phyloP scores from a whole-genome alignment of 192 early-diverging fungal species.

The Gaertneriomyces semiglobifer region DNA sequence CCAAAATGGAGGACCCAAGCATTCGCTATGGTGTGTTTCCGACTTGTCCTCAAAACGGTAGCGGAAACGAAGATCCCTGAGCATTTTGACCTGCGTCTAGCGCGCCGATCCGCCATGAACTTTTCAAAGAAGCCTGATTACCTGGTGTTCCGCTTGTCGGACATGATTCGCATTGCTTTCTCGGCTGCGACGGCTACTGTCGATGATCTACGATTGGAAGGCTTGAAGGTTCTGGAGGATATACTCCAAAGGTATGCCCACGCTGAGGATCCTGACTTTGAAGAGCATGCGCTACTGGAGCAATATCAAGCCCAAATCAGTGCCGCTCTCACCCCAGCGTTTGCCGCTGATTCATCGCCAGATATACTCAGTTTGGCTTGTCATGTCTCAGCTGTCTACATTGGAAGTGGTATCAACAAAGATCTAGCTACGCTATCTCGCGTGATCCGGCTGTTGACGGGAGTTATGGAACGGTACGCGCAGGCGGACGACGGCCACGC shows the following conservation, averaged over 20 bases:
- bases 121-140: conserved; percentile 51
- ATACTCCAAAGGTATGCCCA: conserved; percentile 70
- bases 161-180: conserved; percentile 88
- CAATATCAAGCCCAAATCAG: conserved; percentile 94
- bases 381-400: conserved; percentile 75
- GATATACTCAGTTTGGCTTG: conserved; percentile 74
- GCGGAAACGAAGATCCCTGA: conserved; percentile 50
- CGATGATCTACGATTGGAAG: conserved; percentile 70
- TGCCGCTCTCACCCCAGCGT: conserved; percentile 85
- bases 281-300: conserved; percentile 74
- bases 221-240: conserved; percentile 73
- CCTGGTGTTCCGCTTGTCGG: conserved; percentile 71
- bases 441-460: conserved; percentile 67
- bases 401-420: conserved; percentile 82
- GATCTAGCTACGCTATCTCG: conserved; percentile 70
- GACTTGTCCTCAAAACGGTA: conserved; percentile 63
- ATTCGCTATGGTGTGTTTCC: conserved; percentile 73
- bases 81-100: conserved; percentile 64
- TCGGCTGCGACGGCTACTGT: conserved; percentile 78
- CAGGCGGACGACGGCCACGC: too few species aligned
- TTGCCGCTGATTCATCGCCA: conserved; percentile 69
- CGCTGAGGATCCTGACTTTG: conserved; percentile 86
- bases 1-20: conserved; percentile 76
- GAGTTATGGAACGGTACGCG: conserved; percentile 64
- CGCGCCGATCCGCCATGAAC: not conserved